phyloP scores from a whole-genome alignment of 352 stramenopile species.

The Globisporangium okanoganense region DNA sequence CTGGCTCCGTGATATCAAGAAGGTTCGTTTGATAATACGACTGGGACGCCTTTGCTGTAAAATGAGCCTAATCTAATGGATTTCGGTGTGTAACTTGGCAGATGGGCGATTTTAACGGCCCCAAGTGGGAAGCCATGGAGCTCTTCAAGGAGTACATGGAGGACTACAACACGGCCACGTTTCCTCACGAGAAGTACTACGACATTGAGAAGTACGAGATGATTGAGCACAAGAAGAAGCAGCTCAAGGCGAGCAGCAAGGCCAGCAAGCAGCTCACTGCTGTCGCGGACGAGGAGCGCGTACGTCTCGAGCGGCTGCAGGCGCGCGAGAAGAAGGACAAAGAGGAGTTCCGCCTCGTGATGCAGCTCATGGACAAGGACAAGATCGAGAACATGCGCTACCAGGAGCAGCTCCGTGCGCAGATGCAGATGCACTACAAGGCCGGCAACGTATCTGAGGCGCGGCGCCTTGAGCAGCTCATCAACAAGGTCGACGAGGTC shows the following conservation, averaged over 20 bases:
- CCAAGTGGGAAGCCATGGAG: conserved; percentile 88
- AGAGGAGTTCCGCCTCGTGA: conserved; percentile 68
- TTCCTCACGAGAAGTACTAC: conserved; percentile 97
- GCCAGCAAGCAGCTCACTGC: conserved; percentile 21
- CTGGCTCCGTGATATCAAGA: conserved; percentile 94
- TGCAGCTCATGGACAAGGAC: conserved; percentile 81
- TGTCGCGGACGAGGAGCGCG: conserved; percentile 54
- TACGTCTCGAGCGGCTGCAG: conserved; percentile 54
- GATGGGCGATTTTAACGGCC: conserved; percentile 79
- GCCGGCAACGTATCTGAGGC: conserved; percentile 82
- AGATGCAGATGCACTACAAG: conserved; percentile 92
- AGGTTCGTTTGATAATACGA: conserved; percentile 32
- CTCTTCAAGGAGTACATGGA: conserved; percentile 93
- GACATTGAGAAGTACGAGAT: conserved; percentile 98
- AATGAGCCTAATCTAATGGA: neutral
- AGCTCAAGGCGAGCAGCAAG: conserved; percentile 41
- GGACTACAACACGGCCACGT: conserved; percentile 97
- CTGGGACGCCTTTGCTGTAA: neutral
- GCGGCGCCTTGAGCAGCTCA: conserved; percentile 74
- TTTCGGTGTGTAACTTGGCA: conserved; percentile 9
- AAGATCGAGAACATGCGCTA: conserved; percentile 87
- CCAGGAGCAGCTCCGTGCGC: conserved; percentile 73
- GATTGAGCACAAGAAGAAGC: conserved; percentile 87
- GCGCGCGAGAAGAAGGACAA: conserved; percentile 56
- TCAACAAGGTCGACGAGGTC: conserved; percentile 62